A percentile compares a stretch with the other conserved stretches of the same genome.
Evolutionary conservation across 768 basidiomycete genomes (phyloP).

Genomic region (Russula sp.): DNA sequence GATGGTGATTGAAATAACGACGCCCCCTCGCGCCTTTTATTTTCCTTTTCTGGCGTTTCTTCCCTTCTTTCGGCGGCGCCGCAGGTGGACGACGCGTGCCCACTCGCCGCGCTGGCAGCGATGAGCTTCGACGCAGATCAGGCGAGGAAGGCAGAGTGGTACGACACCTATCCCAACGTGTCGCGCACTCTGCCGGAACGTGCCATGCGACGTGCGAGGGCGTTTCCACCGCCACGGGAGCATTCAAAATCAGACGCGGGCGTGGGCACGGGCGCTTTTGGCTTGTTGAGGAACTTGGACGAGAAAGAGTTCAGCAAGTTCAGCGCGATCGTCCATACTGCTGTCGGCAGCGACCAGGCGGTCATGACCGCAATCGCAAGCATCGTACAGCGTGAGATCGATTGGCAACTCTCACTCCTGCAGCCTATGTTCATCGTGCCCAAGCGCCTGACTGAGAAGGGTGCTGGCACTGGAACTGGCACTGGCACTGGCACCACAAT

Average conservation of each 20-base stretch:
- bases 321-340: not conserved
- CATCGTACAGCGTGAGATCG: constrained; percentile 9
- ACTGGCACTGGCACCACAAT: not conserved
- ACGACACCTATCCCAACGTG: not conserved
- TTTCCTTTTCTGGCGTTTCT: not conserved
- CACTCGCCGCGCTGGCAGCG: constrained; percentile 14
- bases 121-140: constrained; percentile 19
- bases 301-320: constrained; percentile 5
- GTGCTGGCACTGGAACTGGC: not conserved
- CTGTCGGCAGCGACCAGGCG: not conserved
- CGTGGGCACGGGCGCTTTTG: not conserved
- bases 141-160: constrained; percentile 11
- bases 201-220: not conserved
- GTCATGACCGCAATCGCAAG: constrained; percentile 8
- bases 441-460: not conserved
- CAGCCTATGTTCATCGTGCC: not conserved
- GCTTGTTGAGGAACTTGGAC: not conserved
- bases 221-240: not conserved
- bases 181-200: not conserved
- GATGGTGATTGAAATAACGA: not conserved
- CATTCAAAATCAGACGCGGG: too few species aligned
- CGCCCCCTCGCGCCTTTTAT: not conserved
- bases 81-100: constrained; percentile 22
- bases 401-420: constrained; percentile 11
- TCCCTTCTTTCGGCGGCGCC: not conserved